These are phyloP conservation scores for Quercus dentata DNA, from an alignment of 306 rosid genomes.

Conservation along the genomic window DNA sequence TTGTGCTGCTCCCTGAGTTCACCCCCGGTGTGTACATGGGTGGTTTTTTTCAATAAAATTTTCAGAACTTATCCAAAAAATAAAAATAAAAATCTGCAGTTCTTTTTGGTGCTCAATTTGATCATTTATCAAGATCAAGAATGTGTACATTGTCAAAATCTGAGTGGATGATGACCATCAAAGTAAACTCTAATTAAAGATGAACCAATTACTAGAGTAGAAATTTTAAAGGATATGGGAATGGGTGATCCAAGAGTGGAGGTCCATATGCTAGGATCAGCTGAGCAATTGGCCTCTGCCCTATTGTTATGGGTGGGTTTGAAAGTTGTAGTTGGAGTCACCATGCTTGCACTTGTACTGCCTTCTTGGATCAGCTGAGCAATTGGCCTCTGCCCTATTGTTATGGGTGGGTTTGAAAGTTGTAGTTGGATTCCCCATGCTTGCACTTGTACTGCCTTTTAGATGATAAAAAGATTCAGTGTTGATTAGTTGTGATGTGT, in stretches of 20 bases:
- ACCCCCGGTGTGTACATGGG: no score
- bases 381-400: background rate
- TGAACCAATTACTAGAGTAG: background rate
- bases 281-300: background rate
- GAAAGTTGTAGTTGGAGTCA: background rate
- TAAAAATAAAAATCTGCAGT: no score
- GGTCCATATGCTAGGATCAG: background rate
- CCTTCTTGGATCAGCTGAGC: background rate
- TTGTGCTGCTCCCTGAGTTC: no score
- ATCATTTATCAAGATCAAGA: background rate
- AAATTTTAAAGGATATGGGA: background rate
- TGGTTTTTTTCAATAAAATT: no score
- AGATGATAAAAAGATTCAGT: background rate
- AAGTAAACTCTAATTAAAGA: background rate
- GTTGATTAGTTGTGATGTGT: background rate
- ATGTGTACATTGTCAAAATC: background rate
- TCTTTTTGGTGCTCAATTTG: no score
- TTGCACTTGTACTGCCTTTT: background rate
- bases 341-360: background rate
- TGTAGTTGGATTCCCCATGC: background rate
- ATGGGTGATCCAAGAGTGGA: background rate
- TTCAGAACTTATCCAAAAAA: no score
- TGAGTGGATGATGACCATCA: background rate
- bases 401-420: background rate
- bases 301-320: background rate